Base-by-base conservation (phyloP, 2,329 filamentous ascomycete species). In the Nothopassalora personata region DNA sequence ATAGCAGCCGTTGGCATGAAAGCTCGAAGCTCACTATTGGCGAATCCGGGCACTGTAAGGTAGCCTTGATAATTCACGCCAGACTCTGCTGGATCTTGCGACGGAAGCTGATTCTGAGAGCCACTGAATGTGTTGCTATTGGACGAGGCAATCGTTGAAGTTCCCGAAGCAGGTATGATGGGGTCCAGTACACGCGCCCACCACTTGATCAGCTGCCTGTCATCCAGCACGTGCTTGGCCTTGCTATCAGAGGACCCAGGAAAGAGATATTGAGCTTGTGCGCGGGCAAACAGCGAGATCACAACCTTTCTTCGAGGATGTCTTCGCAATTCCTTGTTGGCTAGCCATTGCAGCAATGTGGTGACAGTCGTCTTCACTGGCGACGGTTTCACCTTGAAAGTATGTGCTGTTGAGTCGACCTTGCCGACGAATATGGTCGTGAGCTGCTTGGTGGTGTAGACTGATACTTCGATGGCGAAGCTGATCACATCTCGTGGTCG, bases 401-500 rank as follows among this genome's bases (percentile, higher is more conserved):
- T 77, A 71, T 91, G 95, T 27, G 95, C 94, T 0, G 93, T 97
- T 9, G 94, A 97, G 76, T 99, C 94, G 52, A 94, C 94, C 75
- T 99, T 99, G 63, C 92, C 93, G 27, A 99, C 88, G 72, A 99
- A 99, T 56, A 97, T 82, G 4, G 90, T 97, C 1, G 89, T 96
- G 27, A 91, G 83, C 67, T 84, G 83, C 49, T 84, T 83, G 0
- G 92, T 96, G 0, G 76, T 89, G 75, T 95, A 99, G 60, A 99
- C 83, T 67, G 94, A 81, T 54, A 97, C 81, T 72, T 99, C 94
- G 63, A 99, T 82, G 15, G 89, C 93, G 59, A 96, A 86, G 8
- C 93, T 81, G 6, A 97, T 76, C 1, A 95, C 81, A 62, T 85
- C 80, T 15, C 18, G 28, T 15, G 36, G 53, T 5, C 46, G 33